Evolutionary conservation across 139 green algal genomes (phyloP).

Genomic region (Tetraselmis chui): DNA sequence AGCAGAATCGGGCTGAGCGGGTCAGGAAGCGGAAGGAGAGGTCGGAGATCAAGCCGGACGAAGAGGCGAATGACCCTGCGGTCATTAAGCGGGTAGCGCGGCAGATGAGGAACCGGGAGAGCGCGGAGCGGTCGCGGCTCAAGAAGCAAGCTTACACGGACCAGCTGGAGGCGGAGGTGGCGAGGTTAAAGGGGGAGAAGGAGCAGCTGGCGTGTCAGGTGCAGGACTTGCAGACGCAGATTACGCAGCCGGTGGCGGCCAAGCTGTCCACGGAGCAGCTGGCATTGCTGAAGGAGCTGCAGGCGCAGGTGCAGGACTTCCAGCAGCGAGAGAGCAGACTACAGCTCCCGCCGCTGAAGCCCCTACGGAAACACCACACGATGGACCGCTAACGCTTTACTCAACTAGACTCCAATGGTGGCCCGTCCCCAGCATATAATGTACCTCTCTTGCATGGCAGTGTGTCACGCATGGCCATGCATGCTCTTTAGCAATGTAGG

Average conservation of each 20-base stretch:
- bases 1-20: background rate
- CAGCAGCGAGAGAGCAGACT: background rate
- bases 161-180: background rate
- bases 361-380: background rate
- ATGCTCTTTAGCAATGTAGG: too few species aligned
- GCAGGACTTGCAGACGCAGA: background rate
- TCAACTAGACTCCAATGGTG: too few species aligned
- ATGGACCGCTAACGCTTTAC: background rate
- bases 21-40: background rate
- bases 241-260: too few species aligned
- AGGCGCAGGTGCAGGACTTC: background rate
- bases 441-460: too few species aligned
- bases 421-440: too few species aligned
- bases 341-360: background rate
- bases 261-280: background rate
- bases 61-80: background rate
- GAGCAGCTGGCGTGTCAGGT: background rate
- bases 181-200: background rate
- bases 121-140: background rate
- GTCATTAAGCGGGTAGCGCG: background rate
- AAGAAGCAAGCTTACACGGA: background rate
- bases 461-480: too few species aligned
- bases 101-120: background rate
- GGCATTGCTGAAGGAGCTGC: background rate
- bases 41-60: background rate